phyloP scores from a whole-genome alignment of 257 asterid genomes.

The Solanum verrucosum region DNA sequence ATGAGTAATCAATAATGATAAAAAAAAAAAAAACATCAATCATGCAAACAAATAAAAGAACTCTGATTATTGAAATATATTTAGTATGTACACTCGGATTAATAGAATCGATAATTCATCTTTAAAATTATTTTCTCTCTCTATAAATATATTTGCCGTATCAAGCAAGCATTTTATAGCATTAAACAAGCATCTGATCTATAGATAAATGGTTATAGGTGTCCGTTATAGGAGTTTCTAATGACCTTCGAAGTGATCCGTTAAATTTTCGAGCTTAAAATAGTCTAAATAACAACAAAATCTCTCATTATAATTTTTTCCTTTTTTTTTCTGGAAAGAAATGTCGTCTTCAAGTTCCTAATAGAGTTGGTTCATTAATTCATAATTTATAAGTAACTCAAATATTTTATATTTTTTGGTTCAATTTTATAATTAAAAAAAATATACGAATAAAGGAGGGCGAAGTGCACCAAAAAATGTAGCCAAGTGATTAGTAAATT shows the following conservation, averaged over 20 bases:
- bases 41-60: neutral
- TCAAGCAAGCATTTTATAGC: neutral
- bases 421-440: no score
- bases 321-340: neutral
- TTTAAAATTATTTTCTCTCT: neutral
- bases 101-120: neutral
- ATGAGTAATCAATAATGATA: neutral
- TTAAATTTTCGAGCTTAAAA: neutral
- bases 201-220: no score
- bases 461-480: neutral
- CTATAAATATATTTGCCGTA: no score
- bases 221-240: neutral
- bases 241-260: no score
- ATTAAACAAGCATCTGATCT: no score
- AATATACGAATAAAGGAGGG: neutral
- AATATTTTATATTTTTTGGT: neutral
- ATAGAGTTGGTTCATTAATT: neutral
- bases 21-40: neutral
- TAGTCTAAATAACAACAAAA: no score
- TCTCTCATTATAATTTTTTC: no score
- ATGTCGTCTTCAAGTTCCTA: no score
- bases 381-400: neutral
- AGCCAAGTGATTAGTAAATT: no score
- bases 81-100: neutral
- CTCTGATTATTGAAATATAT: neutral